Conservation (phyloP, 2,329 filamentous ascomycete species). For the Epichloe coenophiala region DNA sequence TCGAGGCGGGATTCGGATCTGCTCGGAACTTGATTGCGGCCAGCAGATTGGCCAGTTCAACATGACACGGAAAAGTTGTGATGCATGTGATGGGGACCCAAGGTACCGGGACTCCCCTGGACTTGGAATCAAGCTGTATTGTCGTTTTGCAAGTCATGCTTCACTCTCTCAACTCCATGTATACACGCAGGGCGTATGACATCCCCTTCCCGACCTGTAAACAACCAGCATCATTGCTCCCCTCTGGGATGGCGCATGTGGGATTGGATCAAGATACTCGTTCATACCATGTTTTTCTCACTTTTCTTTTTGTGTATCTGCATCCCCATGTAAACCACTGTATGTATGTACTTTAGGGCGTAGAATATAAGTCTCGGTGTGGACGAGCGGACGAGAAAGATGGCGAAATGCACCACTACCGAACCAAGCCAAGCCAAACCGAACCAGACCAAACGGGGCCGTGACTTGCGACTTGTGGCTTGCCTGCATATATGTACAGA, state of each 20-base stretch:
- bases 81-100: neutral
- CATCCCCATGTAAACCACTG: neutral
- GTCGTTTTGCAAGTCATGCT: neutral
- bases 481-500: neutral
- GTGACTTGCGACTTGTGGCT: neutral
- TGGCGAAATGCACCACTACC: no score
- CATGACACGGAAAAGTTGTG: neutral
- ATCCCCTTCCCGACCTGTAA: neutral
- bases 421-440: no score
- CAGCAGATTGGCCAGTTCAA: slow-evolving; percentile 1
- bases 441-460: no score
- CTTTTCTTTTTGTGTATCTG: neutral
- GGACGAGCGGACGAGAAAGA: neutral
- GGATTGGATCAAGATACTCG: neutral
- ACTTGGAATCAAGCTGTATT: neutral
- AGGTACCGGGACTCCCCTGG: neutral
- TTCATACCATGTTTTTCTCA: neutral
- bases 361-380: neutral
- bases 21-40: slow-evolving; percentile 1
- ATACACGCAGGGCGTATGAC: neutral
- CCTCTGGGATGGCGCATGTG: neutral
- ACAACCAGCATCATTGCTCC: neutral
- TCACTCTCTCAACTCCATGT: slow-evolving; percentile 4
- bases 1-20: neutral
- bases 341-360: slow-evolving; percentile 1